Evolutionary conservation across 495 filamentous ascomycete genomes (phyloP), one percentile per base, ranked within the genome.

Genomic region (Talaromyces proteolyticus): DNA sequence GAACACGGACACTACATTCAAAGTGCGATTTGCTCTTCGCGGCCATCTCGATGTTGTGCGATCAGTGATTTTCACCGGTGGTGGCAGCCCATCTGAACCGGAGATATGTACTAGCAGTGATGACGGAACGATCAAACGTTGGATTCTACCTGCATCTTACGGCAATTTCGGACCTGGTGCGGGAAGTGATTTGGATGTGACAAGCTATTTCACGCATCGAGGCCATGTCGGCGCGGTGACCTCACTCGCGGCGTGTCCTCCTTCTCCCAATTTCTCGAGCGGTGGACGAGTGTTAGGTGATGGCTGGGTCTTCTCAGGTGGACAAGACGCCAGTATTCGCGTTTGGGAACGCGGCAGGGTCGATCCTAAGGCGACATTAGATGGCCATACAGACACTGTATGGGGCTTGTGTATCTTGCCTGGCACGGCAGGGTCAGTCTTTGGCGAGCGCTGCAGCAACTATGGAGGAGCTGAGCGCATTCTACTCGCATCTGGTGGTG

Each of bases 221-320:
- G 93, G 93, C 20, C 93, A 98, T 61, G 80, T 79, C 18, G 92
- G 93, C 8, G 80, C 89, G n/a, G 90, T 98, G 8, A 87, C 91
- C 43, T 88, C 80, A 6, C 69, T 98, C 8, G 84, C 94, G 2
- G 86, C 93, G 3, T 96, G 87, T 73, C 89, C 91, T 1, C 80
- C 89, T 3, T 80, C 85, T 5, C 84, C 89, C 38, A 88, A 87
- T 56, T 93, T 95, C 64, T 87, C 86, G 7, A 94, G 89, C 23
- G 91, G 90, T 17, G 91, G 91, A 7, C 81, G 90, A 49, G 85
- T 84, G 1, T 75, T 85, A 49, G 89, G 89, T 17, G 91, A 96
- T 55, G 94, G 94, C 5, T 97, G 94, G 93, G 86, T 98, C 34
- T 97, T 98, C 66, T 96, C 91, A 16, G 93, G 94, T 38, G 93